Base-by-base conservation (phyloP, 2,329 filamentous ascomycete species). In the Cercospora zeae-maydis region DNA sequence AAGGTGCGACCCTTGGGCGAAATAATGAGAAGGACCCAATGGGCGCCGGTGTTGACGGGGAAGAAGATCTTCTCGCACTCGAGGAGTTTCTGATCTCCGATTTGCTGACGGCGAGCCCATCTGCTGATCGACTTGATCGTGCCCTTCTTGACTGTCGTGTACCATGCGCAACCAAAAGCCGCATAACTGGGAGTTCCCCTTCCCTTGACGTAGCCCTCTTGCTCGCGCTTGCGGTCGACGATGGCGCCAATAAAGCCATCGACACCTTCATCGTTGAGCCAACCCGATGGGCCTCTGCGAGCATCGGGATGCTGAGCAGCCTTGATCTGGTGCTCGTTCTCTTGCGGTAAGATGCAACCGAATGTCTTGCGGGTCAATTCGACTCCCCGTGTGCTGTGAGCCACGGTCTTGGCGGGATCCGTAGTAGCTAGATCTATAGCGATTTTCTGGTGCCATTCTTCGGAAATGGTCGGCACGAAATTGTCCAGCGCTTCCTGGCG, bases 261-360 rank as follows among this genome's bases (percentile, higher is more conserved):
- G 69, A 93, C 84, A 56, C 89, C 84, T 68, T 90, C 87, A 73
- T 93, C 90, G 66, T 93, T 92, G 6, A 93, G 81, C 90, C 90
- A 93, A 30, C 80, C 80, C 2, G 54, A 36, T 37, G 0, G 76
- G 80, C 8, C 78, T 14, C 52, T 19, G 24, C 33, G 47, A 16
- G 14, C 42, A 19, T 16, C 52, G 8, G 13, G 27, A 8, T 59
- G 58, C 3, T 55, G 30, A 30, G 51, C 42, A 10, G 31, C 19
- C 21, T 47, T 51, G 11, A 33, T 30, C 14, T 61, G 53, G 27
- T 57, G 37, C 55, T 67, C 59, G 55, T 63, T 49, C n/a, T 27
- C 42, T 74, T 16, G 79, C 78, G 14, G 88, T 4, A 80, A 63
- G 4, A 92, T 76, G 52, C 82, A 88, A n/a, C 77, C 78, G 69